Base-by-base conservation (phyloP, 768 basidiomycete species). In the Leccinellum rugosiceps region DNA sequence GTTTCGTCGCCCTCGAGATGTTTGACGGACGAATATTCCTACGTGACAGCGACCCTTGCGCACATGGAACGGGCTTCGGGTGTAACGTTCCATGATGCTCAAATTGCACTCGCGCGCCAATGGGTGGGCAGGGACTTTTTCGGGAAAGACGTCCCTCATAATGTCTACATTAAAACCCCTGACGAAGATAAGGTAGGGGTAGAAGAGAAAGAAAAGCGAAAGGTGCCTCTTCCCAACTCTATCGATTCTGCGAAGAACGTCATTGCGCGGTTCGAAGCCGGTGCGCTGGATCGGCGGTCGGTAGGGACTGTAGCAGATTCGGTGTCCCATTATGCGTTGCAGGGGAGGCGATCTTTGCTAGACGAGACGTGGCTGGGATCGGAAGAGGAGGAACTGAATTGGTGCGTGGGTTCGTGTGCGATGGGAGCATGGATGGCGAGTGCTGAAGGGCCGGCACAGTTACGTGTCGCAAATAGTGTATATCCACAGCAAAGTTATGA, bases 401-500 rank as follows among this genome's bases (percentile, higher is more conserved):
- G 87, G 80, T 93, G 72, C 62, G 88, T 87, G 19, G 63, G 50
- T 34, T 43, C 38, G 15, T 43, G 58, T 58, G 48, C n/a, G 21
- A n/a, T 49, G 41, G 32, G 13, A 17, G 34, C 3, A 30, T 30
- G 44, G n/a, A 25, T 15, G 26, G 58, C 19, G 19, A 46, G 23
- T 7, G 45, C 45, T 66, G 23, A 66, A 56, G 55, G 55, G 11
- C 2, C 0, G 65, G 34, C n/a, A 26, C 59, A 88, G 88, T 53
- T 92, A 91, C 72, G 83, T 91, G 19, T 85, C 87, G n/a, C 88
- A 92, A 73, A 60, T 89, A 63, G 73, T 88, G 21, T 93, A 93
- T 64, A 92, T 94, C 57, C 92, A 94, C 69, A 85, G 83, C 23
- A 94, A 94, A 76, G 70, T 96, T 25, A 96, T 97, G 94, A 91